Conservation (phyloP, 2,329 filamentous ascomycete species). For the Aureobasidium sp. region DNA sequence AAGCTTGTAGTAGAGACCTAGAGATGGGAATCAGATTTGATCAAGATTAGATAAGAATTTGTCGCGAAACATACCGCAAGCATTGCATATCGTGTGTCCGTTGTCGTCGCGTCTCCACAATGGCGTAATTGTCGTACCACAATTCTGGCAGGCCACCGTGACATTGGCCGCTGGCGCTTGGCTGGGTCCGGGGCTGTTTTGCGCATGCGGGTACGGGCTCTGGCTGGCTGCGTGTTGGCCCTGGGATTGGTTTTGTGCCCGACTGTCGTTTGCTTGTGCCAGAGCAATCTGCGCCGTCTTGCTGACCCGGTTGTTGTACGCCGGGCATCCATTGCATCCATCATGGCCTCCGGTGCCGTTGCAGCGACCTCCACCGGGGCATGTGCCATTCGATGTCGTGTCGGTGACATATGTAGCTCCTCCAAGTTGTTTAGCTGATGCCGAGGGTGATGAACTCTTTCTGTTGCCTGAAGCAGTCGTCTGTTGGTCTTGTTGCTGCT, state of each 20-base stretch:
- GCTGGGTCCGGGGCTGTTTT: slow-evolving; percentile 9
- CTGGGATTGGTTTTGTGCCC: neutral
- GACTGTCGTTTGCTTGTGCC: slow-evolving; percentile 27
- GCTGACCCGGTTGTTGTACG: slow-evolving; percentile 92
- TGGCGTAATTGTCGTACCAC: slow-evolving; percentile 90
- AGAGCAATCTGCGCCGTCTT: slow-evolving; percentile 70
- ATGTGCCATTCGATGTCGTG: slow-evolving; percentile 71
- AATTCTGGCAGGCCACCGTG: slow-evolving; percentile 93
- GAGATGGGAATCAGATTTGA: slow-evolving; percentile 12
- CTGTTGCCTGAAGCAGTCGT: neutral
- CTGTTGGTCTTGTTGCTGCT: slow-evolving; percentile 16
- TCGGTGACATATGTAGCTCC: slow-evolving; percentile 69
- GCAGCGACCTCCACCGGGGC: slow-evolving; percentile 87
- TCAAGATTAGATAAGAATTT: slow-evolving; percentile 1
- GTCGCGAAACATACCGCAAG: slow-evolving; percentile 64
- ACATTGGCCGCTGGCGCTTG: slow-evolving; percentile 43
- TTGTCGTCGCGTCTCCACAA: slow-evolving; percentile 91
- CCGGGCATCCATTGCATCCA: slow-evolving; percentile 90
- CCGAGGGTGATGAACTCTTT: slow-evolving; percentile 2
- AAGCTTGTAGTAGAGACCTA: slow-evolving; percentile 91
- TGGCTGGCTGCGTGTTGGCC: neutral
- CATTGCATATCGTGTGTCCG: slow-evolving; percentile 96
- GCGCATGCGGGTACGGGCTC: slow-evolving; percentile 13
- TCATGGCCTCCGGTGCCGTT: slow-evolving; percentile 95
- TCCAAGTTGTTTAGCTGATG: slow-evolving; percentile 11